Conservation (phyloP, 2,329 filamentous ascomycete species). For the Curvularia sp. region DNA sequence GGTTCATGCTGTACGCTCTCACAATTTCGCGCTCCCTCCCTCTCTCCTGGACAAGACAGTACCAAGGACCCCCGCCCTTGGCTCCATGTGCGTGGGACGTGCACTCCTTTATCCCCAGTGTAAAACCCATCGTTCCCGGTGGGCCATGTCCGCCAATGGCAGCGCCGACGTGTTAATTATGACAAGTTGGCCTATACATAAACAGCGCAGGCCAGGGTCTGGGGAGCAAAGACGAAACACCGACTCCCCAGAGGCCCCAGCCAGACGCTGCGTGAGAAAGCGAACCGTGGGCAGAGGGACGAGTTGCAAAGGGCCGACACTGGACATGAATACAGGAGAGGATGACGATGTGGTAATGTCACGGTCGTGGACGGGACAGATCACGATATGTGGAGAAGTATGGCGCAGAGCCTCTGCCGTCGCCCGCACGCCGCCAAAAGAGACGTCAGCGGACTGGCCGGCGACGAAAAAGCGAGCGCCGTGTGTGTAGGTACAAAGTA, state of each 20-base stretch:
- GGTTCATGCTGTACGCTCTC: conserved; percentile 28
- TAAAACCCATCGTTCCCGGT: conserved; percentile 25
- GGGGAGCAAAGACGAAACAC: conserved; percentile 15
- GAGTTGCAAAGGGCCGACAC: neutral
- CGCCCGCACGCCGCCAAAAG: conserved; percentile 4
- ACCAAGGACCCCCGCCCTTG: conserved; percentile 19
- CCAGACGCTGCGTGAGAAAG: neutral
- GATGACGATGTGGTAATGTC: conserved; percentile 2
- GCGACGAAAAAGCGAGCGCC: neutral
- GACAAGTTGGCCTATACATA: neutral
- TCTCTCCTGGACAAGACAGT: neutral
- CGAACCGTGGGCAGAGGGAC: neutral
- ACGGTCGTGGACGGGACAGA: neutral
- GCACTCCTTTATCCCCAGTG: conserved; percentile 23
- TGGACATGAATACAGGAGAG: conserved; percentile 8
- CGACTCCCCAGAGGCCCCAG: neutral
- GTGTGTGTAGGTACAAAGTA: too few relatives aligned
- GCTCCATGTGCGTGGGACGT: conserved; percentile 18
- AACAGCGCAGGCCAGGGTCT: neutral
- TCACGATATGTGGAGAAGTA: conserved; percentile 4
- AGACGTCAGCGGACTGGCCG: neutral
- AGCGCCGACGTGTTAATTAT: neutral
- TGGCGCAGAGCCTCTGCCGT: conserved; percentile 11
- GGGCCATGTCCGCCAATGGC: conserved; percentile 5
- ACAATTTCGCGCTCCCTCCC: neutral